Conservation (phyloP, 805 yeast species). For the Cyberlindnera japonica region DNA sequence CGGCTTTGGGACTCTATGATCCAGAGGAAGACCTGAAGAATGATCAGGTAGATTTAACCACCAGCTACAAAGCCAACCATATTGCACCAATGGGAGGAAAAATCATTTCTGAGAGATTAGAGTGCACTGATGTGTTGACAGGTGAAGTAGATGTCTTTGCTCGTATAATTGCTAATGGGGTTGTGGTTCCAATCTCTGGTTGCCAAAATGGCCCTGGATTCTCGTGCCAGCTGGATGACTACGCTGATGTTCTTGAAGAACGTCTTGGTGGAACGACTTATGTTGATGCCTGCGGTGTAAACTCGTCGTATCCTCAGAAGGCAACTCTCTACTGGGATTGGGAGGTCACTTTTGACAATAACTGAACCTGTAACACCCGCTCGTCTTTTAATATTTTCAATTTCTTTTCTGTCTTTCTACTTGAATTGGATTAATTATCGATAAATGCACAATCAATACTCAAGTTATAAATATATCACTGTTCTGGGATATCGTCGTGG, state of each 20-base stretch:
- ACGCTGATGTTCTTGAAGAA: constrained; percentile 29
- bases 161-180: constrained; percentile 34
- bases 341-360: constrained; percentile 21
- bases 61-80: constrained; percentile 45
- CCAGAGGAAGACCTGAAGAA: constrained; percentile 37
- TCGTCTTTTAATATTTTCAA: neutral
- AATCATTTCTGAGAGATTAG: neutral
- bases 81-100: constrained; percentile 50
- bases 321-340: constrained; percentile 24
- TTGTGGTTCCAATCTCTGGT: constrained; percentile 46
- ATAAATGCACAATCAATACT: constrained; percentile 1
- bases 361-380: too few species aligned
- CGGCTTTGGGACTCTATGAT: constrained; percentile 57
- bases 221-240: constrained; percentile 39
- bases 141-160: constrained; percentile 35
- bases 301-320: constrained; percentile 18
- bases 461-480: constrained; percentile 4
- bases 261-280: constrained; percentile 31
- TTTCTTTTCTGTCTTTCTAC: neutral
- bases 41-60: constrained; percentile 43
- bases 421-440: neutral
- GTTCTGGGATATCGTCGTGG: constrained; percentile 88
- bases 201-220: constrained; percentile 55
- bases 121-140: constrained; percentile 23
- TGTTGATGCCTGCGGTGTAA: constrained; percentile 31